Conservation (phyloP, 2,329 filamentous ascomycete genomes). For the Rhynchosporium agropyri region DNA sequence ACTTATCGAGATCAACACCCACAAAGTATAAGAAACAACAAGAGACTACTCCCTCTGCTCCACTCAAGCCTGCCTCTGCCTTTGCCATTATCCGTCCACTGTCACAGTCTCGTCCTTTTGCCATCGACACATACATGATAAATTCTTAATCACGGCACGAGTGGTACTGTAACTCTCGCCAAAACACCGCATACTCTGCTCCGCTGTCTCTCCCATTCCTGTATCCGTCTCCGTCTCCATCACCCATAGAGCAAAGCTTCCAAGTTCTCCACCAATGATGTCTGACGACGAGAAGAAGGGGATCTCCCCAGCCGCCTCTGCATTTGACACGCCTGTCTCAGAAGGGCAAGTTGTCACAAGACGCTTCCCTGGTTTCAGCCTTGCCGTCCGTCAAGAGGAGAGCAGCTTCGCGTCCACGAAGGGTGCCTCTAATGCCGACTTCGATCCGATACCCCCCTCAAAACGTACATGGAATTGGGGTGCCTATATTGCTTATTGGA, state of each 20-base stretch:
- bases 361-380: constrained; percentile 25
- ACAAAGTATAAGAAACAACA: no score
- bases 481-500: constrained; percentile 30
- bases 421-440: constrained; percentile 27
- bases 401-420: constrained; percentile 29
- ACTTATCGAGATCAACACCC: not conserved
- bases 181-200: not conserved
- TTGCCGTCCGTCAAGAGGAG: constrained; percentile 28
- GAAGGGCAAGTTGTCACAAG: constrained; percentile 26
- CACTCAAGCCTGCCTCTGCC: no score
- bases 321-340: constrained; percentile 19
- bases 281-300: constrained; percentile 27
- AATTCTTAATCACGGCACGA: no score
- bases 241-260: not conserved
- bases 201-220: not conserved
- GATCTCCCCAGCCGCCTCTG: constrained; percentile 21
- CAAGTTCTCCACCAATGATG: constrained; percentile 1
- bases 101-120: no score
- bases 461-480: constrained; percentile 28
- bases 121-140: no score
- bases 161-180: no score
- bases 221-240: not conserved
- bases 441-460: constrained; percentile 29
- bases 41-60: no score
- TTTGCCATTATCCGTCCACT: no score